Evolutionary conservation across 139 green algal species (phyloP).

Genomic region (Marvania coccoides): DNA sequence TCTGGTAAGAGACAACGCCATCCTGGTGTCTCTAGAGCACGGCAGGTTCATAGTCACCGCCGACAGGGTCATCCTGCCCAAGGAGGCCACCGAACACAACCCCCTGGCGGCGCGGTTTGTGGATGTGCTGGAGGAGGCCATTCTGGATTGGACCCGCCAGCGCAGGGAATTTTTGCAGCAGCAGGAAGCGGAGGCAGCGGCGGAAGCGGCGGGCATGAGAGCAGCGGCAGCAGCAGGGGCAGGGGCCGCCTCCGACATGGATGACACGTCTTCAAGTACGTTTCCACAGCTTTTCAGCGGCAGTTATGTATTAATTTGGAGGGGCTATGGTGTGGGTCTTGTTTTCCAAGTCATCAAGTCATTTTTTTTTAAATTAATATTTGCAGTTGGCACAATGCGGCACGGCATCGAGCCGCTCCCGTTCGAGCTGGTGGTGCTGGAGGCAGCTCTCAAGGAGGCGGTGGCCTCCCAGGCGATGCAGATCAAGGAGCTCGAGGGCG

Average conservation of each 20-base stretch:
- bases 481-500: constrained; percentile 57
- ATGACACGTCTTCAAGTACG: not conserved
- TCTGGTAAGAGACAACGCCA: constrained; percentile 70
- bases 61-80: constrained; percentile 45
- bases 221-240: constrained; percentile 8
- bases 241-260: not conserved
- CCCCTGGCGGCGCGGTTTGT: constrained; percentile 21
- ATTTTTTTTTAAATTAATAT: too few species aligned
- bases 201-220: not conserved
- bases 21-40: constrained; percentile 74
- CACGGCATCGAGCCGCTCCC: constrained; percentile 40
- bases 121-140: constrained; percentile 35
- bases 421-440: constrained; percentile 69
- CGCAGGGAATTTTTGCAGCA: not conserved
- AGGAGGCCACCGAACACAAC: constrained; percentile 29
- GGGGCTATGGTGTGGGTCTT: too few species aligned
- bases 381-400: too few species aligned
- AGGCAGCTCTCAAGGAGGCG: constrained; percentile 56
- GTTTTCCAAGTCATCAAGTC: too few species aligned
- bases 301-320: too few species aligned
- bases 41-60: constrained; percentile 68
- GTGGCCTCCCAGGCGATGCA: constrained; percentile 25
- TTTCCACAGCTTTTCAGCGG: not conserved
- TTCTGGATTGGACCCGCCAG: constrained; percentile 31
- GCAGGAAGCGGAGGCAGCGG: not conserved